Conservation (phyloP, 2,329 filamentous ascomycete species). For the Xylaria sp. region DNA sequence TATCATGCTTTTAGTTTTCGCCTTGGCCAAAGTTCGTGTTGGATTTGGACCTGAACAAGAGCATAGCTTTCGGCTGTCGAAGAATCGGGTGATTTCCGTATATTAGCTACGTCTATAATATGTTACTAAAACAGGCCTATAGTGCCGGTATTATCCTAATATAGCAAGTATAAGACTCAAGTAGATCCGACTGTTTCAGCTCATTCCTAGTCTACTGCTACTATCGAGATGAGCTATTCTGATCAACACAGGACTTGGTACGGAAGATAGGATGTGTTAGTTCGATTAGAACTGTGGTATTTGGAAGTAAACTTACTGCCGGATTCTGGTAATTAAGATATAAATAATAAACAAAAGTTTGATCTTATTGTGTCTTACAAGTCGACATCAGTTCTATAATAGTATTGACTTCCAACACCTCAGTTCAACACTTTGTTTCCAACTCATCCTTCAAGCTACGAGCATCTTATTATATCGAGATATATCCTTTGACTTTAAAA, state of each 20-base stretch:
- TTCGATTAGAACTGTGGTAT: not conserved
- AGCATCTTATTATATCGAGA: too few relatives aligned
- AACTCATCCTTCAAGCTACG: not conserved
- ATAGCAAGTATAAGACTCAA: not conserved
- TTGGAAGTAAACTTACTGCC: not conserved
- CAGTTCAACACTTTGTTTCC: not conserved
- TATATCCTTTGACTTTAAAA: not conserved
- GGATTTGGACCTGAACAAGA: not conserved
- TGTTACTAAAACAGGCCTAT: not conserved
- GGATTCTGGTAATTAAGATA: not conserved
- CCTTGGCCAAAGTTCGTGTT: not conserved
- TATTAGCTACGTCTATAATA: not conserved
- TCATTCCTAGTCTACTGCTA: not conserved
- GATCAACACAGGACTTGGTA: not conserved
- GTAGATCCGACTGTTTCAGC: not conserved
- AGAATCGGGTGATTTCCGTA: slow-evolving; percentile 10
- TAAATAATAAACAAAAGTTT: slow-evolving; percentile 1
- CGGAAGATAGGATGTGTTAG: not conserved
- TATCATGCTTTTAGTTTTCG: not conserved
- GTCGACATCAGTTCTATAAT: not conserved
- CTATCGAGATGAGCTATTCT: not conserved
- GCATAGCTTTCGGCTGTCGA: not conserved
- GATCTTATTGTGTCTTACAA: not conserved
- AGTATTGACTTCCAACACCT: not conserved
- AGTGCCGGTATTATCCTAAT: slow-evolving; percentile 1